Percentiles rank a stretch among this genome's conserved stretches.
These are phyloP conservation scores for Falciphora oryzae DNA, from an alignment of 2,329 filamentous ascomycete genomes.

Conservation along the genomic window DNA sequence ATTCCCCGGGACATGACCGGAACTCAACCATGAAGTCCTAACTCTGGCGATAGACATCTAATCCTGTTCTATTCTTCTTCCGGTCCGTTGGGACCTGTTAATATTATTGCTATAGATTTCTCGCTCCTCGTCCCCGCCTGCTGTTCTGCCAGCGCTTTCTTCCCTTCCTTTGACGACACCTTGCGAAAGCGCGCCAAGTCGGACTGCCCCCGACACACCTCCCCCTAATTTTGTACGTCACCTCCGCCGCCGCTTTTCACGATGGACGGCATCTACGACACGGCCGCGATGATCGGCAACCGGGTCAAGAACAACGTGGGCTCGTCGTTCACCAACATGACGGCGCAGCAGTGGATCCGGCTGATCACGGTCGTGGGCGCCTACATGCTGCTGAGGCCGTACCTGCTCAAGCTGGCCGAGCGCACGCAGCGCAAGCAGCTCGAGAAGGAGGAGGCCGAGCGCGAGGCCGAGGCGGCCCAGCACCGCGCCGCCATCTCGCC, in stretches of 20 bases:
- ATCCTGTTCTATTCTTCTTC: background rate
- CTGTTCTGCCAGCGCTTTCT: background rate
- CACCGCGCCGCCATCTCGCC: constrained; percentile 51
- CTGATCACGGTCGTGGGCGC: constrained; percentile 65
- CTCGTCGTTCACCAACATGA: constrained; percentile 44
- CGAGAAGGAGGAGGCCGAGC: constrained; percentile 50
- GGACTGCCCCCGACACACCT: background rate
- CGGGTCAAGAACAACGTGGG: constrained; percentile 43
- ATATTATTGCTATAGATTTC: background rate
- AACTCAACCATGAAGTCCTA: background rate
- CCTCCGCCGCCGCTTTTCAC: too few relatives aligned
- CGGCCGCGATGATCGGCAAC: constrained; percentile 20
- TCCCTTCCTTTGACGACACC: background rate
- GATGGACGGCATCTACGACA: constrained; percentile 24
- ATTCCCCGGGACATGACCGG: too few relatives aligned
- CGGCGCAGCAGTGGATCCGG: constrained; percentile 55
- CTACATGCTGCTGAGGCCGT: constrained; percentile 69
- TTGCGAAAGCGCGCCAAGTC: background rate
- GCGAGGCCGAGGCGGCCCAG: constrained; percentile 32
- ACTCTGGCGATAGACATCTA: background rate
- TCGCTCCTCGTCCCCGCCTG: background rate
- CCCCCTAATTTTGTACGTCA: background rate
- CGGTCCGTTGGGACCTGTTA: background rate
- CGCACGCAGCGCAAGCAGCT: constrained; percentile 59
- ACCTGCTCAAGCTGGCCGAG: constrained; percentile 62